These are phyloP conservation scores for Euphorbia pulcherrima DNA, from an alignment of 345 rosid genomes.

Conservation along the genomic window DNA sequence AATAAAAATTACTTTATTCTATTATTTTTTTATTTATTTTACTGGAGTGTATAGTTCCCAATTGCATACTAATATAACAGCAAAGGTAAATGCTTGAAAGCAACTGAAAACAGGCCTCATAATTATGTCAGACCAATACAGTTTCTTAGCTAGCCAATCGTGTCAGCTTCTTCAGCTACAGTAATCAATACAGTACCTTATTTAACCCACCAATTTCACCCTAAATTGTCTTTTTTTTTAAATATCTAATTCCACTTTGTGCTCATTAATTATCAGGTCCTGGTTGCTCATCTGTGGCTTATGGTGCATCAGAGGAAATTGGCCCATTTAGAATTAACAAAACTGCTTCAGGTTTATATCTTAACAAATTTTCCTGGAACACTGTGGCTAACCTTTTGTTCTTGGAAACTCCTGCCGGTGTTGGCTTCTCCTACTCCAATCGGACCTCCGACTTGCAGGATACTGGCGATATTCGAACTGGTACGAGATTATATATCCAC, in stretches of 20 bases:
- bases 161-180: slow-evolving; percentile 31
- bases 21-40: too few species aligned
- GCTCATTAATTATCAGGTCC: slow-evolving; percentile 47
- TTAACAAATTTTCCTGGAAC: slow-evolving; percentile 94
- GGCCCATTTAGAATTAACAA: slow-evolving; percentile 88
- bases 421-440: slow-evolving; percentile 94
- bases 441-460: slow-evolving; percentile 68
- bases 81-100: slow-evolving; percentile 35
- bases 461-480: slow-evolving; percentile 85
- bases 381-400: slow-evolving; percentile 77
- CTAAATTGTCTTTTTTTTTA: background rate
- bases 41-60: too few species aligned
- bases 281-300: slow-evolving; percentile 98
- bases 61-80: slow-evolving; percentile 1
- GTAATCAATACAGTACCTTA: slow-evolving; percentile 19
- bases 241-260: background rate
- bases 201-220: background rate
- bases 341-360: slow-evolving; percentile 71
- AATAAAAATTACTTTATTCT: too few species aligned
- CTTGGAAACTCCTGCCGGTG: slow-evolving; percentile 95
- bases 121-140: slow-evolving; percentile 28
- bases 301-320: slow-evolving; percentile 98
- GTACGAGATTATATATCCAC: slow-evolving; percentile 36
- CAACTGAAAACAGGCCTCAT: slow-evolving; percentile 32
- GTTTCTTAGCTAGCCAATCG: slow-evolving; percentile 15